Conservation (phyloP, 345 rosid species). For the Pistacia vera region DNA sequence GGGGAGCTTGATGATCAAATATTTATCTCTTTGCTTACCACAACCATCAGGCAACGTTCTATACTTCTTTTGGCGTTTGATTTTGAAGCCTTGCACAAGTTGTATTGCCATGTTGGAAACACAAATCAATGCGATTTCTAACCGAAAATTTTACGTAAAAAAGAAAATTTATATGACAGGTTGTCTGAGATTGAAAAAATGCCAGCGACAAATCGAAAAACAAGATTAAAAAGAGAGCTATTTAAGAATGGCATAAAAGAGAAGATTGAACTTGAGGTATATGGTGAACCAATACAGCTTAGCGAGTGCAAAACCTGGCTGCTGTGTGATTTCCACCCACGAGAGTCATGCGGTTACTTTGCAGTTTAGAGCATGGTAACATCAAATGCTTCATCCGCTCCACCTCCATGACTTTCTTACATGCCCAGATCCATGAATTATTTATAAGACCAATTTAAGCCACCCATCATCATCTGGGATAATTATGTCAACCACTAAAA, state of each 20-base stretch:
- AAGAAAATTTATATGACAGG: too few species aligned
- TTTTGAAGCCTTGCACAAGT: slow-evolving; percentile 35
- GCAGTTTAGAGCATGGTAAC: slow-evolving; percentile 49
- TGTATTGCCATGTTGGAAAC: slow-evolving; percentile 39
- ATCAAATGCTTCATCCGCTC: slow-evolving; percentile 57
- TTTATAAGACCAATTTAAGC: slow-evolving; percentile 2
- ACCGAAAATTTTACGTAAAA: too few species aligned
- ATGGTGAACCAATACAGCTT: slow-evolving; percentile 12
- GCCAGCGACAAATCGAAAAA: slow-evolving; percentile 19
- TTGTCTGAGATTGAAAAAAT: slow-evolving; percentile 3
- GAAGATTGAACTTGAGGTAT: slow-evolving; percentile 10
- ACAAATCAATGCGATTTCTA: too few species aligned
- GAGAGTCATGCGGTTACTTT: slow-evolving; percentile 54
- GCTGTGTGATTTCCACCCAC: slow-evolving; percentile 93
- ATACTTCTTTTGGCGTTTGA: slow-evolving; percentile 33
- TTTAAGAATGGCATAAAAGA: not conserved
- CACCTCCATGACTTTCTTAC: slow-evolving; percentile 50
- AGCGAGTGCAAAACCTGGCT: slow-evolving; percentile 85
- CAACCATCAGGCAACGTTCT: slow-evolving; percentile 3
- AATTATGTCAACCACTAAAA: slow-evolving; percentile 8
- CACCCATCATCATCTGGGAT: not conserved
- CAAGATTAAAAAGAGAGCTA: slow-evolving; percentile 4
- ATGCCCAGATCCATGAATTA: not conserved
- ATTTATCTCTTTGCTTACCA: slow-evolving; percentile 11
- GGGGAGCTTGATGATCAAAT: slow-evolving; percentile 45